Conservation (phyloP, 495 filamentous ascomycete species). For the Daldinia childiae region DNA sequence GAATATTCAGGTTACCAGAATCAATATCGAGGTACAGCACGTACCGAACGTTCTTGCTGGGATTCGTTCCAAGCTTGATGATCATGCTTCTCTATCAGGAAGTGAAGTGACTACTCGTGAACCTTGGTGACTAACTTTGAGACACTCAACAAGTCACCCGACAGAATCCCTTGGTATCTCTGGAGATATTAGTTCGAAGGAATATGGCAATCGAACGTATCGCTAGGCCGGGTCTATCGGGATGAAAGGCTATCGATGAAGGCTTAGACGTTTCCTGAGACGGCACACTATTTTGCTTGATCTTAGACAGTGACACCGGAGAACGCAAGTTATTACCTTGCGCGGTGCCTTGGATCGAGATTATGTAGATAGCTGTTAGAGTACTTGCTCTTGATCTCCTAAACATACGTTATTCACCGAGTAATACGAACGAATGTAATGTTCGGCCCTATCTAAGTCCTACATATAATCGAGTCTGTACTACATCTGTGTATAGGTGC, state of each 20-base stretch:
- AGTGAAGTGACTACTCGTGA: background rate
- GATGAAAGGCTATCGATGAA: background rate
- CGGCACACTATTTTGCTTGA: background rate
- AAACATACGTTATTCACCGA: background rate
- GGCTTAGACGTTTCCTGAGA: background rate
- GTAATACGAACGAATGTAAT: background rate
- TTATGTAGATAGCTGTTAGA: background rate
- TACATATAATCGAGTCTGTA: background rate
- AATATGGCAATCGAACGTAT: background rate
- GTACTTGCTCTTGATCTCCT: background rate
- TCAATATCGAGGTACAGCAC: background rate
- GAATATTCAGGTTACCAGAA: background rate
- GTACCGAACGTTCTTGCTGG: background rate
- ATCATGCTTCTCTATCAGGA: background rate
- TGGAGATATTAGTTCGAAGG: background rate
- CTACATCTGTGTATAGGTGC: background rate
- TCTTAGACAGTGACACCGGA: background rate
- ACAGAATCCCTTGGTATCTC: background rate
- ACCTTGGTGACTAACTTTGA: background rate
- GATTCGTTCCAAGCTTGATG: background rate
- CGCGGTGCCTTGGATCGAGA: background rate
- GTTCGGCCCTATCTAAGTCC: background rate
- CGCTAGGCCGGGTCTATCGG: background rate
- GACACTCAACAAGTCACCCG: background rate
- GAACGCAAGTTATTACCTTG: background rate